A percentile compares a stretch with the other conserved stretches of the same genome.
These are phyloP conservation scores for sorghum (Sorghum bicolor) DNA, from an alignment of 176 grass and related monocot genomes.

Conservation along the genomic window Sorghum_bicolor_NCBIv3 NC_012879.2:6428001-6428500, in stretches of 20 bases:
- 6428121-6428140: no score
- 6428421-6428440: neutral
- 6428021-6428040: no score
- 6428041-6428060: no score
- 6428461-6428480: neutral
- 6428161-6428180: no score
- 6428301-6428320: neutral
- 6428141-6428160: no score
- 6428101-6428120: no score
- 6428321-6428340: neutral
- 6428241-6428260: neutral
- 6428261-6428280: neutral
- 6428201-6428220: no score
- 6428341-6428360: neutral
- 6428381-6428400: neutral
- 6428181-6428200: no score
- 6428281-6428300: neutral
- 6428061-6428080: no score
- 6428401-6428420: neutral
- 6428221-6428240: neutral
- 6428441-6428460: neutral
- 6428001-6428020: no score
- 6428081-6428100: no score
- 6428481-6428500: neutral
- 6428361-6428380: neutral